Conservation (phyloP, 805 yeast genomes). For the Priceomyces haplophilus region DNA sequence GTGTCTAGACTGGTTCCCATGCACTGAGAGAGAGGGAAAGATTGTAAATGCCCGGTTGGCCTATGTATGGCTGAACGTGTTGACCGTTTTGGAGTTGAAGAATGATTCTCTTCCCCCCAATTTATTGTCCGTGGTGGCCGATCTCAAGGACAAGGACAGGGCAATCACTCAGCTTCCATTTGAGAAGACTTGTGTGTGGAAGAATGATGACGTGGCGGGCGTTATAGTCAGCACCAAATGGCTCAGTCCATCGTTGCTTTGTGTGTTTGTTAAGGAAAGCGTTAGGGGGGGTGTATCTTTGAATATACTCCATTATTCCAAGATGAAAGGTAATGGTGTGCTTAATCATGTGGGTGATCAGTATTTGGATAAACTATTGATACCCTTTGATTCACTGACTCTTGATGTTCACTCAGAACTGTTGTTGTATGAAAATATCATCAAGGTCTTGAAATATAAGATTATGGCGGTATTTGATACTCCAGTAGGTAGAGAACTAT, state of each 20-base stretch:
- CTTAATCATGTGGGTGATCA: constrained; percentile 6
- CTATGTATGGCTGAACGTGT: constrained; percentile 62
- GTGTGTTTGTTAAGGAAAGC: constrained; percentile 18
- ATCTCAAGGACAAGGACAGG: constrained; percentile 37
- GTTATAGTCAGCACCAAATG: constrained; percentile 54
- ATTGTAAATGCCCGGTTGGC: constrained; percentile 47
- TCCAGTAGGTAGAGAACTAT: constrained; percentile 45
- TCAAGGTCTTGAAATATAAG: constrained; percentile 22
- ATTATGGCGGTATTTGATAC: constrained; percentile 21
- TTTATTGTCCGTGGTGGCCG: constrained; percentile 23
- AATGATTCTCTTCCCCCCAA: constrained; percentile 33
- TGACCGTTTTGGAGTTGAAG: constrained; percentile 53
- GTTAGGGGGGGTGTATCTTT: not conserved
- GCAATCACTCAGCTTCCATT: constrained; percentile 28
- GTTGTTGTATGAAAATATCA: constrained; percentile 12
- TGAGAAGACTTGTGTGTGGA: constrained; percentile 23
- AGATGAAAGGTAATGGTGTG: not conserved
- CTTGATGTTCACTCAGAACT: not conserved
- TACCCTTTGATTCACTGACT: not conserved
- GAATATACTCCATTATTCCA: constrained; percentile 6
- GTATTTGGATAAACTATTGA: constrained; percentile 2
- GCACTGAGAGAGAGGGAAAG: constrained; percentile 26
- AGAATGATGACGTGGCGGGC: constrained; percentile 23
- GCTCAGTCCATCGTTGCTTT: constrained; percentile 34
- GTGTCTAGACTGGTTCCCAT: constrained; percentile 64